Evolutionary conservation across 1,284 basidiomycete species (phyloP).

Genomic region (Marasmius sp.): DNA sequence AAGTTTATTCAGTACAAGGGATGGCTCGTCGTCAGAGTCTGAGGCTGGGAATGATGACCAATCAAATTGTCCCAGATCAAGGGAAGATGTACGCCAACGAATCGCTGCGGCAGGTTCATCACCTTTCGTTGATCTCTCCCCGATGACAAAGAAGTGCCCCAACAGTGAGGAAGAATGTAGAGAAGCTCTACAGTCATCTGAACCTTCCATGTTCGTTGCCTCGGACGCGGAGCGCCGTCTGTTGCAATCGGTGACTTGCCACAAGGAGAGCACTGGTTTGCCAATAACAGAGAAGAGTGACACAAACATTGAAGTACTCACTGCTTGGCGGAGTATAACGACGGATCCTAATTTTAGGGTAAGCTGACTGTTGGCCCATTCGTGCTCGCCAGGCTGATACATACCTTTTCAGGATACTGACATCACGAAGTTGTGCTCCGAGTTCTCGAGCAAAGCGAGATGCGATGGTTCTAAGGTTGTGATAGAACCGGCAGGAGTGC

Average conservation of each 20-base stretch:
- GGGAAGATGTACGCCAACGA: conserved; percentile 47
- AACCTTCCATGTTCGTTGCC: conserved; percentile 15
- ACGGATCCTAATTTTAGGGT: conserved; percentile 74
- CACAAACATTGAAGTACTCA: conserved; percentile 71
- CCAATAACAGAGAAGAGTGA: conserved; percentile 69
- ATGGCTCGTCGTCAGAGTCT: conserved; percentile 33
- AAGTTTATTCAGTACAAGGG: conserved; percentile 38
- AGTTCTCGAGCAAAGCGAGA: conserved; percentile 75
- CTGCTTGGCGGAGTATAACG: conserved; percentile 74
- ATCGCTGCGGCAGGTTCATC: conserved; percentile 53
- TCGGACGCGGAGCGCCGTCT: conserved; percentile 8
- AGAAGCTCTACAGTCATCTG: conserved; percentile 1
- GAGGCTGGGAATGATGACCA: conserved; percentile 22
- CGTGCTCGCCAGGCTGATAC: conserved; percentile 6
- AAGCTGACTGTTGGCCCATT: conserved; percentile 21
- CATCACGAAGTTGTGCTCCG: conserved; percentile 71
- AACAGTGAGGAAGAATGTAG: conserved; percentile 15
- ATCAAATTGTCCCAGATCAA: conserved; percentile 56
- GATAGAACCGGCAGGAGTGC: conserved; percentile 67
- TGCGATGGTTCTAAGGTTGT: conserved; percentile 82
- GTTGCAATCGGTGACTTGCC: conserved; percentile 57
- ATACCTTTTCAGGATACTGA: conserved; percentile 57
- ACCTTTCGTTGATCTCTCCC: conserved; percentile 38
- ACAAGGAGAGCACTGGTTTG: conserved; percentile 49
- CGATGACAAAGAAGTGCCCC: conserved; percentile 18